Base-by-base conservation (phyloP, 768 basidiomycete species). In the Lentinula lateritia region DNA sequence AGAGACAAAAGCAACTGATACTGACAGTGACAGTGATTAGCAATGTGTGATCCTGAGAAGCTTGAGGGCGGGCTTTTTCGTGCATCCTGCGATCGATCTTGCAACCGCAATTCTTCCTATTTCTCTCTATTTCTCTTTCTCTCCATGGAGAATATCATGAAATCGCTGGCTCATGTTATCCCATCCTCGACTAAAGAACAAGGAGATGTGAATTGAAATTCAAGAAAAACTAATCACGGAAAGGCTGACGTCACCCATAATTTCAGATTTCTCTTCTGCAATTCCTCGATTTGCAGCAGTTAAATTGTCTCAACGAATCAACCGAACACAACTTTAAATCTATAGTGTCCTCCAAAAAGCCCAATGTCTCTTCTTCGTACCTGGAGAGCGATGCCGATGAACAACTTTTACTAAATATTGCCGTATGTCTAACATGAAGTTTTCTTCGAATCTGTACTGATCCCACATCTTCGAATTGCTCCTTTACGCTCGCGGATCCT, bases 371-470 rank as follows among this genome's bases (percentile, higher is more conserved):
- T 10, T 43, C 60, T 18, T 73, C 72, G 34, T 86, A 80, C 71
- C 77, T 91, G 59, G 75, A 82, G 63, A 89, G 87, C 66, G 88
- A 91, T 68, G 83, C 80, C 2, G 90, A 92, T 64, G 90, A 87
- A 65, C 86, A 92, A 69, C 77, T 92, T 6, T 73, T 92, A 28
- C 61, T 92, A 52, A 89, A 76, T 66, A 79, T 92, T 58, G 77
- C 80, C n/a, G 88, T 89, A 67, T 66, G 84, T 76, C n/a, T 28
- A 28, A 28, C 28, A 28, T 28, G 28, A 4, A 2, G 3, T 28
- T 28, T 28, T 28, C 28, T 28, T 28, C 3, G 28, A 28, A 28
- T 28, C 28, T 28, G 28, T 28, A 28, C 28, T 28, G 3, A 28
- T 28, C 28, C 28, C 28, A 28, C 28, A 28, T 28, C 28, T 28